Evolutionary conservation across 371 early-diverging fungal species (phyloP), one percentile per base, ranked within the genome.

Genomic region (Syncephalis plumigaleata): DNA sequence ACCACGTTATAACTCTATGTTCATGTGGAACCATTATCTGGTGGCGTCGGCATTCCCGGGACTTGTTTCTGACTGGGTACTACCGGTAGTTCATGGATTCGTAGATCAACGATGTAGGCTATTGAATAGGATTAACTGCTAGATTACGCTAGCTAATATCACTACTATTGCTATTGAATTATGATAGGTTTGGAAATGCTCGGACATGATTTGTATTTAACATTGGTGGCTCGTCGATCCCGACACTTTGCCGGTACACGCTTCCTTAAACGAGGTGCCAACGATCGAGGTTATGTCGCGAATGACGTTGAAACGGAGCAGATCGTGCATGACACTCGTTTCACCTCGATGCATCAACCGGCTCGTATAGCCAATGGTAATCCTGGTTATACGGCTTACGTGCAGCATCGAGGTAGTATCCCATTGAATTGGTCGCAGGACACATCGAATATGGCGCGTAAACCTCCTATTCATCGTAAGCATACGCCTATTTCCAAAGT

Each of bases 291-390:
- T 0, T 86, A 83, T 65, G 94, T 92, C 3, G 97, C 98, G 2
- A 99, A 99, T 63, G 98, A 95, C 52, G 98, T 99, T 3, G 99
- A 99, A 61, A 97, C 98, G 0, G 98, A 98, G 60, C 98, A 97
- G 61, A 95, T 97, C 50, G 93, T 93, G 0, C 68, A 81, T 21
- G 92, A 91, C 45, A 83, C 85, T 66, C 75, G 77, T 8, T 76
- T 87, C 0, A 93, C 92, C 0, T 81, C 87, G 4, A 84, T 90
- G 45, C 71, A 76, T 48, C 60, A 63, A 9, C 73, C 68, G 0
- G 65, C 67, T 23, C 18, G 20, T 17, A 52, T 56, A 46, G 52
- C 71, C 17, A 69, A 63, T 57, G 71, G 66, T 26, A 87, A 81
- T 40, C 84, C 89, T 1, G 55, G 71, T 8, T 91, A 87, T 60